These are phyloP conservation scores for Cladophialophora carrionii DNA, from an alignment of 2,329 filamentous ascomycete genomes.

Conservation along the genomic window DNA sequence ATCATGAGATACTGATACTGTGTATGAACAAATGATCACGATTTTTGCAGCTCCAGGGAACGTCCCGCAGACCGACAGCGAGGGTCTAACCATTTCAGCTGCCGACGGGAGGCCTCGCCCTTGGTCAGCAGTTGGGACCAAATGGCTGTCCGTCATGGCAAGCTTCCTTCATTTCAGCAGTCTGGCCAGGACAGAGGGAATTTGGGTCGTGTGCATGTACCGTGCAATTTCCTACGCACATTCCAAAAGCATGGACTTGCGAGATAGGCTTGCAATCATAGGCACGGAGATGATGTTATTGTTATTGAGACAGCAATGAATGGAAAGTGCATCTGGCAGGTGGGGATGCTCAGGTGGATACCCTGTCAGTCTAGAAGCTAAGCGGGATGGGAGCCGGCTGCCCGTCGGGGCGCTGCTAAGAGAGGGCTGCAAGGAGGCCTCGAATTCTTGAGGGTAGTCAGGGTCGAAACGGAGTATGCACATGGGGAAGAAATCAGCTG, in stretches of 20 bases:
- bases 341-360: not conserved
- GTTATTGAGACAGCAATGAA: not conserved
- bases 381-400: not conserved
- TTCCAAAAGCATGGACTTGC: not conserved
- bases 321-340: not conserved
- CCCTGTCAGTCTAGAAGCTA: not conserved
- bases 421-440: not conserved
- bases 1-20: not conserved
- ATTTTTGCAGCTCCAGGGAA: not conserved
- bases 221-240: not conserved
- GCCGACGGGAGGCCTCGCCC: constrained; percentile 3
- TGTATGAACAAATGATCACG: not conserved
- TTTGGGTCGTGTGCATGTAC: not conserved
- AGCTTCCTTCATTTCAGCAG: not conserved
- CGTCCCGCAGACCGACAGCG: not conserved
- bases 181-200: not conserved
- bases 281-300: not conserved
- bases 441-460: not conserved
- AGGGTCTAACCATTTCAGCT: not conserved
- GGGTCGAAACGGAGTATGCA: not conserved
- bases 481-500: not conserved
- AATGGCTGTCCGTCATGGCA: not conserved
- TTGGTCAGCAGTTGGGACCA: not conserved
- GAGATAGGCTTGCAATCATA: not conserved
- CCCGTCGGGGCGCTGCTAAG: not conserved